phyloP scores from a whole-genome alignment of 2,329 filamentous ascomycete genomes.

The Ceratocystis cacaofunesta region DNA sequence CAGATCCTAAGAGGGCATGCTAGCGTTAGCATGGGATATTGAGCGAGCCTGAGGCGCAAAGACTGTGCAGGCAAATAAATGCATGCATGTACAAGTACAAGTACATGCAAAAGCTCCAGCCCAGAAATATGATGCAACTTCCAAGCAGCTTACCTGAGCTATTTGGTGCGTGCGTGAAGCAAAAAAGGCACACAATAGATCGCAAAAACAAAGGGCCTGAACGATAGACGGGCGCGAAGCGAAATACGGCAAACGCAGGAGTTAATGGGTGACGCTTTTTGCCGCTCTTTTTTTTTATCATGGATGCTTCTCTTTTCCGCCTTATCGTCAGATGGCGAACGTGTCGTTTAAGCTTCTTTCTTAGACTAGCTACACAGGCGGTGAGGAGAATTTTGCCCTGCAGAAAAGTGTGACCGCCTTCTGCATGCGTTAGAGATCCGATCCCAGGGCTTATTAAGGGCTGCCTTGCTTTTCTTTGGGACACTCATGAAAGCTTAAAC shows the following conservation, averaged over 20 bases:
- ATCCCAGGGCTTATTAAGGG: neutral
- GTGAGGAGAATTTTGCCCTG: neutral
- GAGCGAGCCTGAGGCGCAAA: neutral
- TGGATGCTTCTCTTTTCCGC: neutral
- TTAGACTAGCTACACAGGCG: neutral
- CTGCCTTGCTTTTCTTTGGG: neutral
- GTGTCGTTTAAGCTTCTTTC: slow-evolving; percentile 16
- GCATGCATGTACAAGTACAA: neutral
- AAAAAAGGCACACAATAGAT: neutral
- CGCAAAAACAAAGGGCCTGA: neutral
- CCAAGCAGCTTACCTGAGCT: neutral
- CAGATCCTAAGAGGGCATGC: neutral
- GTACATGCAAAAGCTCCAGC: neutral
- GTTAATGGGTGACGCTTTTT: neutral
- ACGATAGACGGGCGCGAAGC: neutral
- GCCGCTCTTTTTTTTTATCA: neutral
- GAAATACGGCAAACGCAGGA: neutral
- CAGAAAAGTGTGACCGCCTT: neutral
- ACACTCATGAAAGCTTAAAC: neutral
- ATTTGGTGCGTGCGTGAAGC: neutral
- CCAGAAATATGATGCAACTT: neutral
- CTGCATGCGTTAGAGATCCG: neutral
- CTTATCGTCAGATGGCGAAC: slow-evolving; percentile 12
- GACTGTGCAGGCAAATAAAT: neutral
- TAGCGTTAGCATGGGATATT: neutral